Evolutionary conservation across 2,329 filamentous ascomycete species (phyloP), one percentile per base, ranked within the genome.

Genomic region (Xylaria sp.): DNA sequence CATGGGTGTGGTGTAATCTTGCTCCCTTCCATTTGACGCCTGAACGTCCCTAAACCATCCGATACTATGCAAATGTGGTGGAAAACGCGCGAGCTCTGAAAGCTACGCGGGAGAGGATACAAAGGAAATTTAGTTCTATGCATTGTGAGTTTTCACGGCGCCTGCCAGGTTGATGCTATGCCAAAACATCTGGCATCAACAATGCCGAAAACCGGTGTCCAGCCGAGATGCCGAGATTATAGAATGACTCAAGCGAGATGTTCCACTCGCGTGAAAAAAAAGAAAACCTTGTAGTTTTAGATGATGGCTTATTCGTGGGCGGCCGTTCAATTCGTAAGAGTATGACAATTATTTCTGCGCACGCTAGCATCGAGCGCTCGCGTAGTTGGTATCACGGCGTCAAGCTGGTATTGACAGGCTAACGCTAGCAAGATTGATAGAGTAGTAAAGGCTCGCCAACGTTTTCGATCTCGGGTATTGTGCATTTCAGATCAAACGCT

Each of bases 401-500:
- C 36, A n/a, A 57, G 38, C 48, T 33, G 44, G 20, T 20, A 56
- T 59, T 40, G 42, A 20, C 7, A 15, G 33, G 26, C 26, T 49
- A 48, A 59, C 53, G 31, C 65, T 76, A 86, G 77, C 83, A 85
- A 58, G 88, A 90, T 80, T 94, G 92, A 79, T 99, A 99, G 72
- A 99, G 88, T 56, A 99, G 87, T 59, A 99, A 86, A 26, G 96
- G 96, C 82, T 99, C 96, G 82, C 96, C 96, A 66, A 97, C 92
- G 80, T 98, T 97, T 83, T 97, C 95, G 81, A 99, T 98, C 82
- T 99, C 96, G 57, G 96, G 96, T 78, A 99, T 98, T 36, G 96
- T 99, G 85, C 96, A 99, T 81, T 97, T 97, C 67, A 99, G 88
- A 80, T 99, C 96, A 79, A 99, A 99, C 1, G 96, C 96, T 83